Evolutionary conservation across 768 basidiomycete genomes (phyloP).

Genomic region (Tulasnella sp.): DNA sequence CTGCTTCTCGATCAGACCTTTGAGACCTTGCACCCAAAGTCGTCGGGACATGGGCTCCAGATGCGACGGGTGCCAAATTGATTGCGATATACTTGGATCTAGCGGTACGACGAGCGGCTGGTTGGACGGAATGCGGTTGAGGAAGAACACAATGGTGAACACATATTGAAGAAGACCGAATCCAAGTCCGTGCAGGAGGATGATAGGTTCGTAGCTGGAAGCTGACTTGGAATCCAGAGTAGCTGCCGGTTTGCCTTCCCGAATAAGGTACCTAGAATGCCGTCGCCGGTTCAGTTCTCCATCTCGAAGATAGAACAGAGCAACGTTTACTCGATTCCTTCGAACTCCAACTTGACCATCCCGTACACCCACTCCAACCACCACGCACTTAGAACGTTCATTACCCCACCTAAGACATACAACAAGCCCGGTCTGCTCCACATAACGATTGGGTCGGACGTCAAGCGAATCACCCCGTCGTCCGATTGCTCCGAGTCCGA

Average conservation of each 20-base stretch:
- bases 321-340: conserved; percentile 52
- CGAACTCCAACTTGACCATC: conserved; percentile 36
- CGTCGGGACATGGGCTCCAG: conserved; percentile 56
- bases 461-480: conserved; percentile 48
- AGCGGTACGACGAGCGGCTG: conserved; percentile 67
- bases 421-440: conserved; percentile 48
- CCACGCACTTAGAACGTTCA: conserved; percentile 38
- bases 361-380: conserved; percentile 34
- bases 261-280: conserved; percentile 54
- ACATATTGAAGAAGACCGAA: conserved; percentile 66
- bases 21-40: conserved; percentile 47
- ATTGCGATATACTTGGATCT: conserved; percentile 79
- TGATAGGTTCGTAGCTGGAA: conserved; percentile 24
- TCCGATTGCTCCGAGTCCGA: conserved; percentile 40
- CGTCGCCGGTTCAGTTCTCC: not conserved
- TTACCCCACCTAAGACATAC: conserved; percentile 32
- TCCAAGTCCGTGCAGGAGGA: conserved; percentile 85
- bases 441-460: conserved; percentile 65
- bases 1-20: conserved; percentile 43
- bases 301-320: not conserved
- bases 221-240: conserved; percentile 41
- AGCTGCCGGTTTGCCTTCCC: conserved; percentile 56
- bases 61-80: conserved; percentile 66
- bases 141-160: conserved; percentile 47
- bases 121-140: conserved; percentile 36